Base-by-base conservation (phyloP, 2,329 filamentous ascomycete species). In the Dactylella cylindrospora region DNA sequence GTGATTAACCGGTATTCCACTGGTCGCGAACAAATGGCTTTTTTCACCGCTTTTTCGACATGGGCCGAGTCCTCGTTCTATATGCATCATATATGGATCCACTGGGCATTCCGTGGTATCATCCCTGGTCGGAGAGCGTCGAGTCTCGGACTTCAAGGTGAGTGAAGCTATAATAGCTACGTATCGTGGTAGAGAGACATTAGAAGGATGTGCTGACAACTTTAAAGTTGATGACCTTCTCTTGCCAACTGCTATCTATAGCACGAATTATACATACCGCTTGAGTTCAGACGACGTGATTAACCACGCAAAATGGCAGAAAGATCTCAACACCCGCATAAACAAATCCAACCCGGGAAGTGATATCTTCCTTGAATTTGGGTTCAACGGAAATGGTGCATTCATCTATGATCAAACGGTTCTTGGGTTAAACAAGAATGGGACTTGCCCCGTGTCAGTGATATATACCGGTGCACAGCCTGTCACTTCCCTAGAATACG, bases 11-110 rank as follows among this genome's bases (percentile, higher is more conserved):
- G 77, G 55, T 78, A 80, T 65, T 73, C 73, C 50, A 49, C 36
- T 17, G 76, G 76, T 12, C 76, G 81, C 59, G 75, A 83, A 71
- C 80, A 84, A 71, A 81, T 84, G 79, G 80, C 76, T 2, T 83
- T 79, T 72, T 83, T 83, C 72, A 76, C 78, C 47, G 71, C 73
- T 7, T 82, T 79, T 66, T 77, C 77, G 31, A 75, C 77, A 6
- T 80, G 77, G 78, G 75, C 76, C n/a, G 49, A 50, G 35, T 17
- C 50, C 12, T 49, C 49, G 8, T 43, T 54, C 5, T 62, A 54
- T 50, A 53, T 62, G 49, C 54, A 55, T 17, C 57, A 62, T 29
- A 62, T 62, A 19, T 62, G 57, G 57, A 62, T 55, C 17, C 44
- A 62, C 28, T 62, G 57, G 57, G 57, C 43, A 1, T 39, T 55